phyloP scores from a whole-genome alignment of 139 green algal genomes.

The Ettlia oleoabundans region DNA sequence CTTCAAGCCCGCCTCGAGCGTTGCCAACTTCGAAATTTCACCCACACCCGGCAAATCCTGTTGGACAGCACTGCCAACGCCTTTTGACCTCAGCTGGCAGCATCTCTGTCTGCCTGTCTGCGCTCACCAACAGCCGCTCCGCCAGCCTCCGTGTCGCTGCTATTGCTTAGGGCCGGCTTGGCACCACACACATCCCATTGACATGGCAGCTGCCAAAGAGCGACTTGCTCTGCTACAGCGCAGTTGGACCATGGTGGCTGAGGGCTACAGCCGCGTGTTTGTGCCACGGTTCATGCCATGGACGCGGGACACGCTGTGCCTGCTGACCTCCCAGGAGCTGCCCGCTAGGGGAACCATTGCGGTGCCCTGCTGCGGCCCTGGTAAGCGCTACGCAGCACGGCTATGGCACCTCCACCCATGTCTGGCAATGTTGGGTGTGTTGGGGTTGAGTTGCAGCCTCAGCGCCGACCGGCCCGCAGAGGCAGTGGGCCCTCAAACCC shows the following conservation, averaged over 20 bases:
- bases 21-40: too few relatives aligned
- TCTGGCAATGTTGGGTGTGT: not conserved
- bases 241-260: conserved; percentile 12
- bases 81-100: too few relatives aligned
- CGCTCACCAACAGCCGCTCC: too few relatives aligned
- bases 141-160: too few relatives aligned
- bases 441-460: not conserved
- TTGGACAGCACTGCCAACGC: too few relatives aligned
- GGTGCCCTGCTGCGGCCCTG: conserved; percentile 42
- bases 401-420: not conserved
- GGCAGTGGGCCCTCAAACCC: too few relatives aligned
- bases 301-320: conserved; percentile 14
- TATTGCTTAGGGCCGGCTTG: too few relatives aligned
- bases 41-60: too few relatives aligned
- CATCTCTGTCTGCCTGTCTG: too few relatives aligned
- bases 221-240: conserved; percentile 7
- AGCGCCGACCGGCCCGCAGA: not conserved
- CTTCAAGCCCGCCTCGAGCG: too few relatives aligned
- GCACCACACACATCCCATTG: too few relatives aligned
- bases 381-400: not conserved
- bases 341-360: conserved; percentile 5
- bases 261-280: conserved; percentile 7
- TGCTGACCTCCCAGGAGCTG: not conserved
- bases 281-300: conserved; percentile 28
- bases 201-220: not conserved